Base-by-base conservation (phyloP, 495 filamentous ascomycete species). In the Talaromyces proteolyticus region DNA sequence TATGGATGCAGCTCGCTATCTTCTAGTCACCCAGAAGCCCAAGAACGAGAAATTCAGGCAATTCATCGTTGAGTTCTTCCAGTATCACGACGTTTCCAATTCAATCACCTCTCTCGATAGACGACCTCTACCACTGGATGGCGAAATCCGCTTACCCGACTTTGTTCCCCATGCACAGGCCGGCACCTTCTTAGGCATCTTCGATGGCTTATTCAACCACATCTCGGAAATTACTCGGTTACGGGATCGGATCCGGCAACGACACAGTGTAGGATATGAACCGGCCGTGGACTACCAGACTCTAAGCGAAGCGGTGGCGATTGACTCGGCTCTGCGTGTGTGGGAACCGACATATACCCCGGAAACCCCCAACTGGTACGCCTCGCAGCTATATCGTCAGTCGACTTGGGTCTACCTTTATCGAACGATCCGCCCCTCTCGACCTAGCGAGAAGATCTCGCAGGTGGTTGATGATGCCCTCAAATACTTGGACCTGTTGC, bases 41-140 rank as follows among this genome's bases (percentile, higher is more conserved):
- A 78, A 62, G 61, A 77, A 89, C 47, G 73, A 81, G 36, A 77
- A 82, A 23, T 89, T 91, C 59, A 69, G 80, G 16, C 81, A 83
- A 53, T 95, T 96, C 61, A 86, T 96, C 55, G 78, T 88, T 63
- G 91, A 95, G 64, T 94, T 95, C 73, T 94, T 95, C 70, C 85
- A 89, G 64, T 95, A 94, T 57, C 88, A 94, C 66, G 87, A 91
- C 55, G 82, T 88, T 50, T 86, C 85, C 22, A 88, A 88, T 59
- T 84, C 91, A 36, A 74, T 95, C 46, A 89, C 91, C 22, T 80
- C 80, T 29, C 71, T 85, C 17, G 80, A 82, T 57, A 74, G 72
- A 52, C 69, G 74, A 16, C 75, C 69, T 2, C 68, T 76, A 11
- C 69, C 75, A 10, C 67, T 85, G 10, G 72, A 77, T 49, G 77